Base-by-base conservation (phyloP, 139 green algal species). In the Gonium pectorale region DNA sequence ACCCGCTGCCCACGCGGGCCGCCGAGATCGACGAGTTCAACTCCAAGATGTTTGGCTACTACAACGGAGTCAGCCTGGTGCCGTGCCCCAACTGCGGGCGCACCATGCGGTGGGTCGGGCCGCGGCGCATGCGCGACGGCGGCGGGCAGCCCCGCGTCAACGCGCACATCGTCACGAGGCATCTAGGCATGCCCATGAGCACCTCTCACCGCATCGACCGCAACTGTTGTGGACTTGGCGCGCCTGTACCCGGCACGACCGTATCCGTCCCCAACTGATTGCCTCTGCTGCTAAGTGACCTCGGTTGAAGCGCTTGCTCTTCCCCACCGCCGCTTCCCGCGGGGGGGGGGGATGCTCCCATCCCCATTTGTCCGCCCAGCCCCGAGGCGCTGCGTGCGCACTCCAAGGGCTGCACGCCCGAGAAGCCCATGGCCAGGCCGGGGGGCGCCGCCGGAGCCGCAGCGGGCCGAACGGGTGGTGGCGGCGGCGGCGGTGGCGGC, bases 1-100 rank as follows among this genome's bases (percentile, higher is more conserved):
- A 90, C 63, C 86, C 83, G 26, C 88, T 93, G 64, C 90, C 90
- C 38, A 90, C 86, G 24, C 35, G 54, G 26, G 33, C 86, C 3
- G 43, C 68, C 3, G 79, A 62, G 19, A 80, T 93, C 29, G 87
- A 91, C 78, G 86, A 75, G 54, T 93, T 93, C 87, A 93, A 93
- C 72, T 56, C 37, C 33, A 69, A 83, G 41, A 89, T 94, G 79
- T 93, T 80, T 7, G 90, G 89, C 59, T 73, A 74, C 59, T 87
- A 67, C 62, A 81, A 87, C 81, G 59, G 66, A 3, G 70, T 81
- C 44, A 60, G 31, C 6, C 81, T 92, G 22, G 86, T 85, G 75
- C 56, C 51, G 40, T 92, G 88, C 75, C 44, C 56, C 33, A 67
- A 89, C 69, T 92, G 88, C 66, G 85, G 85, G 13, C 44, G 88